Conservation (phyloP, 441 rosid species). For the Lepidium campestre region DNA sequence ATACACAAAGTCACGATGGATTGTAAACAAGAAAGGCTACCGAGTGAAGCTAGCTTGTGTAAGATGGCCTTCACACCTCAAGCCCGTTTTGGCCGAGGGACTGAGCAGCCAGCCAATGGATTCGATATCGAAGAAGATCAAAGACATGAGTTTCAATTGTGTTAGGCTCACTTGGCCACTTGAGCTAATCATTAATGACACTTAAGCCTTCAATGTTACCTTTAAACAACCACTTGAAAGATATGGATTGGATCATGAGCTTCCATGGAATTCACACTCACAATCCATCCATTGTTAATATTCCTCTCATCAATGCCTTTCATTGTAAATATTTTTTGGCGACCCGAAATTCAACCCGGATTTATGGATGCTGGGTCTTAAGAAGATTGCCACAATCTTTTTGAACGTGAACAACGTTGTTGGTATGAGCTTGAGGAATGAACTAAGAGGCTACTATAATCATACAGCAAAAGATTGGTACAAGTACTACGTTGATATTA, state of each 20-base stretch:
- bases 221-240: constrained; percentile 55
- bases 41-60: constrained; percentile 76
- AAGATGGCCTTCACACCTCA: constrained; percentile 71
- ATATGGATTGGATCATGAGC: constrained; percentile 46
- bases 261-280: constrained; percentile 53
- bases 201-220: constrained; percentile 45
- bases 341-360: constrained; percentile 63
- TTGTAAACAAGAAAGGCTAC: constrained; percentile 47
- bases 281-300: constrained; percentile 64
- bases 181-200: constrained; percentile 51
- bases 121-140: constrained; percentile 33
- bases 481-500: constrained; percentile 47
- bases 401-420: constrained; percentile 49
- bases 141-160: constrained; percentile 67
- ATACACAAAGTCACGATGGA: constrained; percentile 63
- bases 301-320: constrained; percentile 54
- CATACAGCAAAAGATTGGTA: constrained; percentile 61
- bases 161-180: constrained; percentile 88
- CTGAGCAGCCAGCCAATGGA: constrained; percentile 65
- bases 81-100: constrained; percentile 72
- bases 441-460: constrained; percentile 68
- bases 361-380: constrained; percentile 63
- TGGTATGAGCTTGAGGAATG: constrained; percentile 88
- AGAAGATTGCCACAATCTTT: constrained; percentile 54
- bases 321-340: constrained; percentile 53